Evolutionary conservation across 352 stramenopile genomes (phyloP), one percentile per base, ranked within the genome.

Genomic region (Phytophthora syringae): DNA sequence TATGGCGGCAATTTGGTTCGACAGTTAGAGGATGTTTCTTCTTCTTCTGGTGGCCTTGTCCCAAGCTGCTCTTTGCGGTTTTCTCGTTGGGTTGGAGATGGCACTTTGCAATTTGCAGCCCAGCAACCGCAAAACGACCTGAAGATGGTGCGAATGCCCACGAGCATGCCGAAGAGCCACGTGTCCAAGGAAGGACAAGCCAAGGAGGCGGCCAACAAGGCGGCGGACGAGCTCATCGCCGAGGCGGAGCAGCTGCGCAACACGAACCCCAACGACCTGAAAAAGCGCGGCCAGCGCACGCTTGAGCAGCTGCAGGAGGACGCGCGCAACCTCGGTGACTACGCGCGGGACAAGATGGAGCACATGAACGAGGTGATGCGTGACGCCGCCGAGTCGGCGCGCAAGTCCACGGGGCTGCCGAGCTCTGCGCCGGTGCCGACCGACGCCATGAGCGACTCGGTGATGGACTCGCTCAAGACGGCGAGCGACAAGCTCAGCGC

Each of bases 281-380:
- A 36, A 9, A 60, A 70, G 7, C 64, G 58, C 1, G 57, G 73
- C 10, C 61, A 74, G 47, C 57, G 59, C 34, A 81, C 72, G 24
- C 25, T 79, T 10, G 74, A 80, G 15, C 69, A 83, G 18, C 56
- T 84, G 7, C 68, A 82, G 34, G 77, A 84, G 16, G 72, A 78
- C 28, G 76, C 70, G 7, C 60, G 54, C 12, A 78, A 77, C 39
- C 72, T 85, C 3, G 73, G 76, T 20, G 67, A 88, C 9, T 78
- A 80, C 28, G 73, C 76, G 15, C 72, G 65, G n/a, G 62, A 70
- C 30, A 84, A 86, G 56, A 78, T 82, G 63, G 70, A 79, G 11
- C 61, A 79, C 13, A 73, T 79, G 49, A 80, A 76, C 9, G 77
- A 86, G 0, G 57, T 74, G 45, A 72, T 79, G 24, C 67, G 72